Evolutionary conservation across 495 filamentous ascomycete genomes (phyloP).

Genomic region (Penicillium waksmanii): DNA sequence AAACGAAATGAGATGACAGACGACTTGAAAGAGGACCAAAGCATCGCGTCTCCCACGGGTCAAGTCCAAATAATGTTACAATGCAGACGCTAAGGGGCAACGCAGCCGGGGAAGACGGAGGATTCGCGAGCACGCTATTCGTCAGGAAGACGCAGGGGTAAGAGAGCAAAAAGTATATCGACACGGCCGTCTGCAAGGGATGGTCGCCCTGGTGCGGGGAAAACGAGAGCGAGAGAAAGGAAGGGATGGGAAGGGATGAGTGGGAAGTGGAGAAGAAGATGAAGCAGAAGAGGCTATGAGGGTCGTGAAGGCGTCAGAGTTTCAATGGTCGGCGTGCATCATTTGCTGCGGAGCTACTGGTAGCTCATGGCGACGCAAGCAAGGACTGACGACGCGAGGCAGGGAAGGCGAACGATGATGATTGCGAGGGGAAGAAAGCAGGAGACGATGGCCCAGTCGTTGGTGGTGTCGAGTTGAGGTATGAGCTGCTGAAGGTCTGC

Average conservation of each 20-base stretch:
- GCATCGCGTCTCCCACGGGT: constrained; percentile 15
- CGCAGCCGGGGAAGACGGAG: constrained; percentile 15
- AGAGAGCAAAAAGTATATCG: constrained; percentile 3
- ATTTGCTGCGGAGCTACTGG: not conserved
- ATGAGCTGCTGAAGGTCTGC: constrained; percentile 36
- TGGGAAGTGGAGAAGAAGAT: not conserved
- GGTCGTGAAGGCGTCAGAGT: constrained; percentile 27
- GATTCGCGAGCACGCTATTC: constrained; percentile 1
- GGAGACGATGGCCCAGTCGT: constrained; percentile 47
- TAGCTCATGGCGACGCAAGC: constrained; percentile 33
- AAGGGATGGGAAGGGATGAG: not conserved
- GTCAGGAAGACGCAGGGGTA: constrained; percentile 15
- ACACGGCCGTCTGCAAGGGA: constrained; percentile 28
- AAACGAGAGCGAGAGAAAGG: constrained; percentile 8
- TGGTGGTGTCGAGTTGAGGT: constrained; percentile 40
- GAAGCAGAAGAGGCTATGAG: constrained; percentile 1
- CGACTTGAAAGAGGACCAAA: constrained; percentile 24
- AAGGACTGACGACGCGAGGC: constrained; percentile 38
- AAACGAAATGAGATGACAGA: constrained; percentile 16
- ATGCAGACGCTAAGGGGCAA: constrained; percentile 34
- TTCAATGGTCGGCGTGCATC: constrained; percentile 24
- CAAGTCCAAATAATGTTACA: constrained; percentile 33
- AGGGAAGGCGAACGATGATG: constrained; percentile 34
- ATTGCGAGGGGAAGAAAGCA: constrained; percentile 35
- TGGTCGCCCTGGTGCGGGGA: constrained; percentile 8